Conservation (phyloP, 106 monocot species). For the Platanthera zijinensis region DNA sequence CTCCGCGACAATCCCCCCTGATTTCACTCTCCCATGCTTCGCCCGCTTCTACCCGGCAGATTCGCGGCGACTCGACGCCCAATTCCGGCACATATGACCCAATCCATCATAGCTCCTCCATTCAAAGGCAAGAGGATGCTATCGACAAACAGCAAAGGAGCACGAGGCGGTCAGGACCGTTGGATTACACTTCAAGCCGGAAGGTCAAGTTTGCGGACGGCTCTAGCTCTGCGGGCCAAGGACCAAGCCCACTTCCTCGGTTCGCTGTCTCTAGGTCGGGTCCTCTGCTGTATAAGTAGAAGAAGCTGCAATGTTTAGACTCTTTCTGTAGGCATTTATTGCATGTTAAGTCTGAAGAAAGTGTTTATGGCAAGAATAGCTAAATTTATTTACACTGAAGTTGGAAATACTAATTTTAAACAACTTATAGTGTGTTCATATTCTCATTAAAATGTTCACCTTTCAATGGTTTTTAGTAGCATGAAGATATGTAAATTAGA, state of each 20-base stretch:
- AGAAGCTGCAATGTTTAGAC: background rate
- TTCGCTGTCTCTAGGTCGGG: constrained; percentile 84
- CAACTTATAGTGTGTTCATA: no score
- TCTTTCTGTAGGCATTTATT: no score
- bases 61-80: constrained; percentile 39
- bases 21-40: constrained; percentile 72
- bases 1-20: constrained; percentile 75
- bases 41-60: constrained; percentile 36
- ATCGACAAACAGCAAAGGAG: constrained; percentile 32
- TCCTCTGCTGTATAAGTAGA: constrained; percentile 64
- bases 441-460: no score
- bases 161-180: constrained; percentile 57
- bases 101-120: constrained; percentile 17
- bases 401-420: no score
- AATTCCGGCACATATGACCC: constrained; percentile 27
- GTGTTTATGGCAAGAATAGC: no score
- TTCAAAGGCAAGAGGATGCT: constrained; percentile 27
- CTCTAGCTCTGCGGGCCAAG: constrained; percentile 47
- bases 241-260: constrained; percentile 61
- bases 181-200: constrained; percentile 54
- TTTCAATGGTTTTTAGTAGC: no score
- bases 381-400: no score
- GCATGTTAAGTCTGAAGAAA: no score
- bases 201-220: constrained; percentile 76
- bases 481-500: no score